phyloP scores from a whole-genome alignment of 306 rosid genomes.

The Arachis stenosperma region DNA sequence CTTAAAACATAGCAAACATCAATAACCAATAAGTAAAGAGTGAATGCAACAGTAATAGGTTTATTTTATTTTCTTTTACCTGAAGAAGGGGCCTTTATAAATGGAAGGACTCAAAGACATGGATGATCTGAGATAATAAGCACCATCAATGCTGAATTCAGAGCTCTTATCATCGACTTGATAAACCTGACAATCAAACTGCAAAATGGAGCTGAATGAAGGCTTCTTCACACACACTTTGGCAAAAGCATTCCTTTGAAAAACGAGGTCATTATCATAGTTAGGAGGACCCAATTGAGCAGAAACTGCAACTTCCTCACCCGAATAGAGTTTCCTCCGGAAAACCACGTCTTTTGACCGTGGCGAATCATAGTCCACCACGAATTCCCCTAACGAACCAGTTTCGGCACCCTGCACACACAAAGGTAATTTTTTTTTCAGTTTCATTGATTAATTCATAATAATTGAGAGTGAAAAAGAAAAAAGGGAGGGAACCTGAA shows the following conservation, averaged over 20 bases:
- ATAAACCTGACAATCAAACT: constrained; percentile 65
- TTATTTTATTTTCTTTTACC: constrained; percentile 25
- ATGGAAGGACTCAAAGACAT: constrained; percentile 34
- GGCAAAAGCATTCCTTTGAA: constrained; percentile 64
- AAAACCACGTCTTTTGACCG: constrained; percentile 69
- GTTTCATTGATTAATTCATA: too few relatives aligned
- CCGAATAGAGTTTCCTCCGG: constrained; percentile 56
- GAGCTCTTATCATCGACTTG: constrained; percentile 44
- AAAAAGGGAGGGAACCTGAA: constrained; percentile 55
- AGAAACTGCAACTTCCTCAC: constrained; percentile 79
- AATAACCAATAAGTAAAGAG: constrained; percentile 1
- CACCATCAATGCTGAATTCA: constrained; percentile 48
- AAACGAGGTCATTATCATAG: constrained; percentile 31
- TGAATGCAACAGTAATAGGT: neutral
- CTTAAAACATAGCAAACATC: neutral
- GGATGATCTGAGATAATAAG: constrained; percentile 55
- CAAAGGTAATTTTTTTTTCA: too few relatives aligned
- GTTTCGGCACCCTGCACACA: constrained; percentile 43
- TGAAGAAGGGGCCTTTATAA: constrained; percentile 50
- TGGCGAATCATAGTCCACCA: constrained; percentile 61
- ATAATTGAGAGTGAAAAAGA: constrained; percentile 6
- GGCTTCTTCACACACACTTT: constrained; percentile 82
- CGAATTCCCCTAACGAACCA: constrained; percentile 59
- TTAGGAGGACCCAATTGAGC: constrained; percentile 61
- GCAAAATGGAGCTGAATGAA: constrained; percentile 61